Percentiles rank a stretch among this genome's conserved stretches.
Conservation (phyloP, 164 flowering plant species). For the Brasenia schreberi region DNA sequence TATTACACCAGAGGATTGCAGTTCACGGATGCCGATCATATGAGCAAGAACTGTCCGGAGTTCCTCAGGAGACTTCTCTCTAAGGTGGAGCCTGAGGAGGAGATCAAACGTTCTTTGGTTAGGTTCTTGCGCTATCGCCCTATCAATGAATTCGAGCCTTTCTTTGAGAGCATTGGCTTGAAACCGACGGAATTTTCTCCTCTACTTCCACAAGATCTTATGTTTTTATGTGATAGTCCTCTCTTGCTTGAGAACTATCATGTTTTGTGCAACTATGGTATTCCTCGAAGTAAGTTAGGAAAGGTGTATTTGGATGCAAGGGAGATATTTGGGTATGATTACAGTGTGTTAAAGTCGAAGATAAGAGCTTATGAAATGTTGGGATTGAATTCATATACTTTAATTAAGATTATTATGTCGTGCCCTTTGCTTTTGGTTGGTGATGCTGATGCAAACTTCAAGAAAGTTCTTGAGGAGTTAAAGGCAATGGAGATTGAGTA, state of each 20-base stretch:
- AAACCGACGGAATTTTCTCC: conserved; percentile 23
- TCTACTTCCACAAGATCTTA: conserved; percentile 39
- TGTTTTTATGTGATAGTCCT: conserved; percentile 50
- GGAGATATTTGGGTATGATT: conserved; percentile 36
- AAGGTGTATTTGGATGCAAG: conserved; percentile 42
- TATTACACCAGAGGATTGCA: conserved; percentile 45
- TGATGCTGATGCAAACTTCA: conserved; percentile 23
- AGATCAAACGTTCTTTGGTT: conserved; percentile 21
- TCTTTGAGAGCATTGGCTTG: conserved; percentile 81
- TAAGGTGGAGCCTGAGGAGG: conserved; percentile 19
- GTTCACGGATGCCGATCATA: conserved; percentile 56
- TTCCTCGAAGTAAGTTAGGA: conserved; percentile 45
- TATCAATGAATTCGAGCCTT: conserved; percentile 78
- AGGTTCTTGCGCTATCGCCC: conserved; percentile 63
- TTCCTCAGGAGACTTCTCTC: conserved; percentile 34
- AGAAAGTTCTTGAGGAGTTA: conserved; percentile 26
- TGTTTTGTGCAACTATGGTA: conserved; percentile 50
- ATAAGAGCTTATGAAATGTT: conserved; percentile 15
- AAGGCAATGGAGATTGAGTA: conserved; percentile 24
- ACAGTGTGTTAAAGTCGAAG: conserved; percentile 28
- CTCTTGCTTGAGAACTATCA: conserved; percentile 45
- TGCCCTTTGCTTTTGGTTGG: conserved; percentile 45
- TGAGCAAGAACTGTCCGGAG: conserved; percentile 54
- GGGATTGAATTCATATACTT: conserved; percentile 23
- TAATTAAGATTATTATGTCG: conserved; percentile 26